These are phyloP conservation scores for Aureobasidium sp. DNA, from an alignment of 2,329 filamentous ascomycete species.

Conservation along the genomic window DNA sequence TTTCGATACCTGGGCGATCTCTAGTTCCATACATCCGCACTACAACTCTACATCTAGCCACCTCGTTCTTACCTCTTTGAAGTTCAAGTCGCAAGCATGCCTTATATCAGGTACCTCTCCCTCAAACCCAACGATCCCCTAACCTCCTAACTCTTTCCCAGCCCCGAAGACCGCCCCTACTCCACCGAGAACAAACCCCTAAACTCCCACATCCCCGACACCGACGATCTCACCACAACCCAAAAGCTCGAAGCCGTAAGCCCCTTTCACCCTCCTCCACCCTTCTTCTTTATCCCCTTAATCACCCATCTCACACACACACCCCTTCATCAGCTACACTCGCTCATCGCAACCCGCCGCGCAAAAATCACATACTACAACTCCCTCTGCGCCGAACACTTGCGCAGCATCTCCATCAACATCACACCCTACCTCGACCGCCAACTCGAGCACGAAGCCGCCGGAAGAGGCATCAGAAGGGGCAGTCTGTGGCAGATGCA, in stretches of 20 bases:
- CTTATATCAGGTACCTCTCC: background rate
- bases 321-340: background rate
- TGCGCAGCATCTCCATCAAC: background rate
- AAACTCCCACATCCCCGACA: background rate
- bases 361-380: background rate
- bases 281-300: too few relatives aligned
- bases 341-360: background rate
- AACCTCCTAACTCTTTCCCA: background rate
- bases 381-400: background rate
- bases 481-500: conserved; percentile 4
- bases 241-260: background rate
- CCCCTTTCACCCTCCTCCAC: background rate
- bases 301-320: background rate
- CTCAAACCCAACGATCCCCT: too few relatives aligned
- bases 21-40: too few relatives aligned
- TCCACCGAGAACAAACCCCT: background rate
- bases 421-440: background rate
- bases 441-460: background rate
- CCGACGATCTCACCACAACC: background rate
- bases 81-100: background rate
- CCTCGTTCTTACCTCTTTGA: too few relatives aligned
- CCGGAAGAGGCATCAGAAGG: background rate
- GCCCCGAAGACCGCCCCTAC: conserved; percentile 3
- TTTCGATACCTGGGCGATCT: too few relatives aligned
- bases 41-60: too few relatives aligned